Evolutionary conservation across 2,329 filamentous ascomycete species (phyloP).

Genomic region (Coniella vitis): DNA sequence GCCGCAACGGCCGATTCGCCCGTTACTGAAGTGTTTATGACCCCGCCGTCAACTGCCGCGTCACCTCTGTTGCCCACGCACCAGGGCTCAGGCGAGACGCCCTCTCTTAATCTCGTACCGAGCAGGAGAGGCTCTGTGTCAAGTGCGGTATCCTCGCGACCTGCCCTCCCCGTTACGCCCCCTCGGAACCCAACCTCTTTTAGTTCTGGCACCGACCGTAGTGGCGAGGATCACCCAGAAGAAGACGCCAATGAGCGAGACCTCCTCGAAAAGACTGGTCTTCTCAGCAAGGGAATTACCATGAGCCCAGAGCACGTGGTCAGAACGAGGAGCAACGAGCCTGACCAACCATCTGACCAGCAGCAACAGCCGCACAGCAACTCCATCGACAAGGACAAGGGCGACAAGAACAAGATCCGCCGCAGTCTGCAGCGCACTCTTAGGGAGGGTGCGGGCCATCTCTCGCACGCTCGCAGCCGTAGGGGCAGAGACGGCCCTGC

Average conservation of each 20-base stretch:
- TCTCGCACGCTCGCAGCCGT: constrained; percentile 62
- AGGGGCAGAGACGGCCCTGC: constrained; percentile 69
- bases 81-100: constrained; percentile 38
- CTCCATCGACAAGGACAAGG: constrained; percentile 41
- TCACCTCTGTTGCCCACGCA: constrained; percentile 31
- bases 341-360: constrained; percentile 31
- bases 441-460: constrained; percentile 66
- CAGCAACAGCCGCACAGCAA: constrained; percentile 17
- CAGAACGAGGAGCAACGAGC: constrained; percentile 32
- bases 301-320: constrained; percentile 36
- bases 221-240: constrained; percentile 34
- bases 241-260: constrained; percentile 62
- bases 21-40: constrained; percentile 40
- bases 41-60: constrained; percentile 37
- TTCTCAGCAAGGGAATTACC: constrained; percentile 43
- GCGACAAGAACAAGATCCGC: constrained; percentile 63
- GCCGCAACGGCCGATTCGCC: constrained; percentile 31
- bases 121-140: constrained; percentile 37
- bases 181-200: constrained; percentile 26
- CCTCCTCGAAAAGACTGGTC: constrained; percentile 59
- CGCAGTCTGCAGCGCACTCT: constrained; percentile 86
- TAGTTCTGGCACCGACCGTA: constrained; percentile 24
- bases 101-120: constrained; percentile 28
- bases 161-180: constrained; percentile 26
- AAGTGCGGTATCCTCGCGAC: constrained; percentile 32